Evolutionary conservation across 805 yeast genomes (phyloP), one percentile per base, ranked within the genome.

Genomic region (Torulaspora franciscae): DNA sequence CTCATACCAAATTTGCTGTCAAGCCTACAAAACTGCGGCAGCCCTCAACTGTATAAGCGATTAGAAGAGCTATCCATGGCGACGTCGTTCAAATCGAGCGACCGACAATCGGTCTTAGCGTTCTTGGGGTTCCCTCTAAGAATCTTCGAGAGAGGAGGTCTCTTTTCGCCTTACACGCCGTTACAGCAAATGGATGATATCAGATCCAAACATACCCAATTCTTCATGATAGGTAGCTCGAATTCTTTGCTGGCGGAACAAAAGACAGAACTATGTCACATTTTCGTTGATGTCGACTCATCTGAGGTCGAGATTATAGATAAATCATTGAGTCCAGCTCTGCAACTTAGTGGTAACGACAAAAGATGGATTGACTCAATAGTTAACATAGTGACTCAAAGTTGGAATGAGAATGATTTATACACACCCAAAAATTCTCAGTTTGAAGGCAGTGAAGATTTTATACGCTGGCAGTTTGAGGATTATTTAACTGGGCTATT

Each of bases 161-260:
- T 91, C 48, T 90, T 95, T 73, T 83, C 84, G 54, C 98, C 99
- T 1, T 93, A 91, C 66, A 74, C 90, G n/a, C 95, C 98, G 0
- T 69, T 93, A 44, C 99, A 91, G 63, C 98, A 91, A 59, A 69
- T 91, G 45, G 85, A 84, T 42, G 89, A 85, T 54, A 70, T 93
- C 42, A 71, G 70, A 26, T 73, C 75, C 15, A 68, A 70, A 1
- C 75, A 73, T 40, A 75, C 90, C 0, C 68, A 74, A 28, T 80
- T 80, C 59, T 93, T 79, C 53, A 68, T 86, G 59, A 76, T 87
- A 39, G 99, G 99, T 0, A 82, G 95, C 33, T 89, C 97, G 4
- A 93, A 93, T 66, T 80, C 90, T 32, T 69, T 93, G 32, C 70
- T 93, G 33, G 67, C 85, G 37, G 83, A 81, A 56, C 87, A 81